A percentile compares a stretch with the other conserved stretches of the same genome.
Evolutionary conservation across 306 rosid species (phyloP).

Genomic region (Vigna mungo): DNA sequence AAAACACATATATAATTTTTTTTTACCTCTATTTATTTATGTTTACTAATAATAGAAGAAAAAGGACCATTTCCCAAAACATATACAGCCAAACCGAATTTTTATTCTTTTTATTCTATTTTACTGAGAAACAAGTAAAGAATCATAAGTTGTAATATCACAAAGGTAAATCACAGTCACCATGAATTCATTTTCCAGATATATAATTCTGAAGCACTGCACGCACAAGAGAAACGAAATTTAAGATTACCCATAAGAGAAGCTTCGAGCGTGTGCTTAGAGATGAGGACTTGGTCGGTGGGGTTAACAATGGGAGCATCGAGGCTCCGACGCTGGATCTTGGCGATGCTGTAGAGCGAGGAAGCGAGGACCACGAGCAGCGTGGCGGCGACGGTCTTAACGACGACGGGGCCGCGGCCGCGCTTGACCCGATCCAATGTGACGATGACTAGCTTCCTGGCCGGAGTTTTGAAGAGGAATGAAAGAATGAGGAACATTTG

Average conservation of each 20-base stretch:
- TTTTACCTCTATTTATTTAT: neutral
- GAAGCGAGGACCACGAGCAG: constrained; percentile 57
- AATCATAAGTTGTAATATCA: neutral
- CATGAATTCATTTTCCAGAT: neutral
- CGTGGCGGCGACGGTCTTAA: constrained; percentile 67
- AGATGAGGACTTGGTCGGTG: constrained; percentile 82
- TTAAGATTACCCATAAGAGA: constrained; percentile 73
- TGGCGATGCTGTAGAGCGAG: constrained; percentile 50
- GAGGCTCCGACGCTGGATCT: constrained; percentile 56
- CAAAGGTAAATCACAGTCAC: neutral
- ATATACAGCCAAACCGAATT: neutral
- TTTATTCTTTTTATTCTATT: neutral
- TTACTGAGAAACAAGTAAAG: neutral
- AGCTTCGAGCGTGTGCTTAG: constrained; percentile 73
- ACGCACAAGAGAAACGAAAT: neutral
- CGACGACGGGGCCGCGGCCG: constrained; percentile 75
- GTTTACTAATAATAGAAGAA: neutral
- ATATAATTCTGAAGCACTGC: neutral
- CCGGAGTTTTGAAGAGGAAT: constrained; percentile 68
- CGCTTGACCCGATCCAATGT: constrained; percentile 72
- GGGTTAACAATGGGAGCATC: constrained; percentile 61
- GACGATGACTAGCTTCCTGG: constrained; percentile 72
- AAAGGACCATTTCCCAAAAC: neutral
- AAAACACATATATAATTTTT: neutral
- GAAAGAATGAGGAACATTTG: constrained; percentile 63